Evolutionary conservation across 1,284 basidiomycete genomes (phyloP).

Genomic region (Fomitiporia mediterranea): DNA sequence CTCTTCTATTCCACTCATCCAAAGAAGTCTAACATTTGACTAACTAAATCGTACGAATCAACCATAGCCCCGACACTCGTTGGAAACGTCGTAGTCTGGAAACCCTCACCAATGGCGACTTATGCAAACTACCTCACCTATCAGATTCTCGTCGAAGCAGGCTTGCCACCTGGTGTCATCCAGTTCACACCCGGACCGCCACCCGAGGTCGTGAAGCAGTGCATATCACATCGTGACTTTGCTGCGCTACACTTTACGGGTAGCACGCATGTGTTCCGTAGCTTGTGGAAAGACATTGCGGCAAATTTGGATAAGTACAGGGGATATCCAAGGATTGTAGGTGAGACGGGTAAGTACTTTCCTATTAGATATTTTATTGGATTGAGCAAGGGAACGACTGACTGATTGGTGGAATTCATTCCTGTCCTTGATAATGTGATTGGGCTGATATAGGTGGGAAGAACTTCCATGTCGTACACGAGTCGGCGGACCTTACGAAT

Average conservation of each 20-base stretch:
- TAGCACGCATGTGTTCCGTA: conserved; percentile 90
- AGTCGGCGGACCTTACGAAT: conserved; percentile 81
- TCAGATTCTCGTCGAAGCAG: conserved; percentile 92
- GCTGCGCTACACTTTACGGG: conserved; percentile 96
- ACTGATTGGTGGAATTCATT: too few relatives aligned
- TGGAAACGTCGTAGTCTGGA: conserved; percentile 96
- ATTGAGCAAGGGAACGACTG: neutral
- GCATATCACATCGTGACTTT: conserved; percentile 77
- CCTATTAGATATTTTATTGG: neutral
- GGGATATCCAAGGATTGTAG: conserved; percentile 92
- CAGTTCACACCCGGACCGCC: conserved; percentile 94
- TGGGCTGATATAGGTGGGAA: conserved; percentile 66
- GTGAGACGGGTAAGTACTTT: conserved; percentile 63
- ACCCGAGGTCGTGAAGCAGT: conserved; percentile 76
- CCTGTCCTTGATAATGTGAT: too few relatives aligned
- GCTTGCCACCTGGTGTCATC: conserved; percentile 91
- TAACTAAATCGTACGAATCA: conserved; percentile 15
- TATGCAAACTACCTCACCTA: conserved; percentile 94
- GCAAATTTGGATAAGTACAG: conserved; percentile 82
- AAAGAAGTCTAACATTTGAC: conserved; percentile 7
- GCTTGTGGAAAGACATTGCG: conserved; percentile 95
- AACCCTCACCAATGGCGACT: conserved; percentile 92
- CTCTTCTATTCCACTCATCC: neutral
- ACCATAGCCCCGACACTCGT: conserved; percentile 82
- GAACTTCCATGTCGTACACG: conserved; percentile 96